These are phyloP conservation scores for Naganishia kalamii DNA, from an alignment of 768 basidiomycete species.

Conservation along the genomic window DNA sequence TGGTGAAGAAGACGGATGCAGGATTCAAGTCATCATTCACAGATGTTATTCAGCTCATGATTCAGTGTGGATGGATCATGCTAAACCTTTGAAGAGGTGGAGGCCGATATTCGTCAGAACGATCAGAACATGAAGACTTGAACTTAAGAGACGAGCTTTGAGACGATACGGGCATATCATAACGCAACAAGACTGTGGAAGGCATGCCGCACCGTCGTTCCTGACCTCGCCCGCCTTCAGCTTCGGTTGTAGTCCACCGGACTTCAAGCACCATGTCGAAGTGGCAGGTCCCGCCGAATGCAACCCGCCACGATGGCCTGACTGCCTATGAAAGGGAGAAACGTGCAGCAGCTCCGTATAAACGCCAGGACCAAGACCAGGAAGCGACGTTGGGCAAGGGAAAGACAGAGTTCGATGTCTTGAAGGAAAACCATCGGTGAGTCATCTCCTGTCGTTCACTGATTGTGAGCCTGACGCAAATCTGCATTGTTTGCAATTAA, in stretches of 20 bases:
- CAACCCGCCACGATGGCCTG: not conserved
- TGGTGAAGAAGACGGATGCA: not conserved
- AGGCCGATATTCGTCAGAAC: constrained; percentile 15
- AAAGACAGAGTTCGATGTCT: constrained; percentile 48
- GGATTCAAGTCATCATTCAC: too few relatives aligned
- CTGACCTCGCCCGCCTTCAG: not conserved
- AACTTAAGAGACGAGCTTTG: too few relatives aligned
- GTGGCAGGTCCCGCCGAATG: not conserved
- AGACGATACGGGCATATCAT: too few relatives aligned
- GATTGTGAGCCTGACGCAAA: too few relatives aligned
- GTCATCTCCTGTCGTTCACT: not conserved
- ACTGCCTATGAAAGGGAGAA: constrained; percentile 20
- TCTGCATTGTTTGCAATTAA: constrained; percentile 35
- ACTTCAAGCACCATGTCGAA: not conserved
- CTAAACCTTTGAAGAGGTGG: not conserved
- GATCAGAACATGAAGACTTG: not conserved
- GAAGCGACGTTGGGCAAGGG: not conserved
- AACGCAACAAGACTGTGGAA: too few relatives aligned
- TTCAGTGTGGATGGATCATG: too few relatives aligned
- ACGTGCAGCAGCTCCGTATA: not conserved
- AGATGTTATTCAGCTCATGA: too few relatives aligned
- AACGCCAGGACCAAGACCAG: not conserved
- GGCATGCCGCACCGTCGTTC: not conserved
- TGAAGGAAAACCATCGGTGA: constrained; percentile 49
- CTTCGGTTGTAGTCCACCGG: too few relatives aligned